These are phyloP conservation scores for Rhodotorula sp. DNA, from an alignment of 1,284 basidiomycete genomes.

Conservation along the genomic window DNA sequence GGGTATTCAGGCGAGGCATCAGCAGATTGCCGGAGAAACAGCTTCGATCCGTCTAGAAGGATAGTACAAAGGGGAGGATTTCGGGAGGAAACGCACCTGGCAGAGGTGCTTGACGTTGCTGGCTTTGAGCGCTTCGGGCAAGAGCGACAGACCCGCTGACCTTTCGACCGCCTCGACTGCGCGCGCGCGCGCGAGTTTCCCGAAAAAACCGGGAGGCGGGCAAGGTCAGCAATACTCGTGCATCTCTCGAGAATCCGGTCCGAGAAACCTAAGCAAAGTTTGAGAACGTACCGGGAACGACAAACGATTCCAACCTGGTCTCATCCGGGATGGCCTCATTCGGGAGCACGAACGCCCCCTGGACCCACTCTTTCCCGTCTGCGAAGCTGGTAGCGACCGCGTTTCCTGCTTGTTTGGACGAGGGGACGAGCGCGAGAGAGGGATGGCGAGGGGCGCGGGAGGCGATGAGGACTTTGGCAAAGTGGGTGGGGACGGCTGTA, in stretches of 20 bases:
- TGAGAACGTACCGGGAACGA: slow-evolving; percentile 65
- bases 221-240: no score
- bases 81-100: slow-evolving; percentile 56
- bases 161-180: slow-evolving; percentile 86
- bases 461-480: slow-evolving; percentile 90
- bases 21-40: not conserved
- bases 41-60: not conserved
- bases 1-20: slow-evolving; percentile 47
- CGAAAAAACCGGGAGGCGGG: no score
- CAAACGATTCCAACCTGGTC: slow-evolving; percentile 71
- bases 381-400: not conserved
- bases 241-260: no score
- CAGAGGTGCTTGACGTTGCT: slow-evolving; percentile 69
- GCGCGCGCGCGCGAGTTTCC: not conserved
- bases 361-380: slow-evolving; percentile 64
- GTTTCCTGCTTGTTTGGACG: not conserved
- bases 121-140: slow-evolving; percentile 77
- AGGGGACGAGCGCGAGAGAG: slow-evolving; percentile 4
- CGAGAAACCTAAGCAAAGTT: not conserved
- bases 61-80: not conserved
- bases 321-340: slow-evolving; percentile 85
- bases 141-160: slow-evolving; percentile 82
- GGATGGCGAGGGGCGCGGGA: slow-evolving; percentile 56
- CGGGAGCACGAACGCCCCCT: slow-evolving; percentile 91
- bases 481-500: slow-evolving; percentile 87